Evolutionary conservation across 2,329 filamentous ascomycete species (phyloP).

Genomic region (Thyridium curvatum): DNA sequence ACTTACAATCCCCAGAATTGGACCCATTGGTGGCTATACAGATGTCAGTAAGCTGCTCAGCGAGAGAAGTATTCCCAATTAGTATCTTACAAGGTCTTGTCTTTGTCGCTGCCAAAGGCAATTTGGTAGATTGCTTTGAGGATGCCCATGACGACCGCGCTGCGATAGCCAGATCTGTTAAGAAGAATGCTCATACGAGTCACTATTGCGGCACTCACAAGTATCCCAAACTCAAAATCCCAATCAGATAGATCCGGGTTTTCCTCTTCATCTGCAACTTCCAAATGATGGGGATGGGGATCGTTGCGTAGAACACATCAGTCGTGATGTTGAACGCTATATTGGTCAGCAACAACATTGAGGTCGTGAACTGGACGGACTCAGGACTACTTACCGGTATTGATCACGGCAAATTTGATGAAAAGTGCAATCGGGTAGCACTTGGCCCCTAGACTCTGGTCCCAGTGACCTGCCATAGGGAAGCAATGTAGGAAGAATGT

Average conservation of each 20-base stretch:
- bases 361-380: too few species aligned
- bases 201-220: constrained; percentile 18
- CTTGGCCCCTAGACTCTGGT: constrained; percentile 7
- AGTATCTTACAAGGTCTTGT: constrained; percentile 24
- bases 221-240: constrained; percentile 34
- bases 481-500: constrained; percentile 15
- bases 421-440: constrained; percentile 12
- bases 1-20: constrained; percentile 27
- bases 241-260: constrained; percentile 29
- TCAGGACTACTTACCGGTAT: too few species aligned
- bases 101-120: constrained; percentile 18
- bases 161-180: constrained; percentile 6
- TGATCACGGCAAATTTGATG: constrained; percentile 34
- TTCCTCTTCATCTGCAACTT: constrained; percentile 30
- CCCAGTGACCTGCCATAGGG: constrained; percentile 15
- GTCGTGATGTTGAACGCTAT: constrained; percentile 33
- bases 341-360: too few species aligned
- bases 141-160: constrained; percentile 30
- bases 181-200: too few species aligned
- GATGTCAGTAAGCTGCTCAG: too few species aligned
- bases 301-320: constrained; percentile 33
- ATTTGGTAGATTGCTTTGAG: constrained; percentile 31
- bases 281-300: constrained; percentile 35
- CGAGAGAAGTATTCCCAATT: too few species aligned
- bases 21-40: constrained; percentile 12